A percentile compares a stretch with the other conserved stretches of the same genome.
Conservation (phyloP, 139 green algal species). For the Chlorella sorokiniana region DNA sequence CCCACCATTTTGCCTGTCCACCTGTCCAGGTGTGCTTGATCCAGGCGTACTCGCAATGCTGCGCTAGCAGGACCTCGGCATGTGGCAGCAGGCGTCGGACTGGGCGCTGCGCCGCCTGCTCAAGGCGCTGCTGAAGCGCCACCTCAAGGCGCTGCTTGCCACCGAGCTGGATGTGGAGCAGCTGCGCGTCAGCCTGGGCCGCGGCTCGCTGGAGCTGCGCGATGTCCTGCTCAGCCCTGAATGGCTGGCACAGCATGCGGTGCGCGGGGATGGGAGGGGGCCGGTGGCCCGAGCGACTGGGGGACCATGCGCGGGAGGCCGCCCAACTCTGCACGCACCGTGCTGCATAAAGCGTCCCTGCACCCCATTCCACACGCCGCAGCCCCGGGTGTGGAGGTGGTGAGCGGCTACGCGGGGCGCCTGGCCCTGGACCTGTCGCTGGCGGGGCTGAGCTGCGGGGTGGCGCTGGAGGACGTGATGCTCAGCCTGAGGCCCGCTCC, state of each 20-base stretch:
- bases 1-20: background rate
- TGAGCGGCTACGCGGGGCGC: slow-evolving; percentile 61
- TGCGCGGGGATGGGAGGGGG: background rate
- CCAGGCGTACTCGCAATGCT: background rate
- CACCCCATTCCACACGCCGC: background rate
- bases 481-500: slow-evolving; percentile 50
- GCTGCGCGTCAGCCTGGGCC: slow-evolving; percentile 67
- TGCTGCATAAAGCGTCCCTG: background rate
- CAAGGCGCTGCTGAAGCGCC: slow-evolving; percentile 74
- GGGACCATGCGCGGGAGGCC: background rate
- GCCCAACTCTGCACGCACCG: background rate
- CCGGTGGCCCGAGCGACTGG: no score
- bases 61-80: background rate
- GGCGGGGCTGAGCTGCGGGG: slow-evolving; percentile 39
- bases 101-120: slow-evolving; percentile 74
- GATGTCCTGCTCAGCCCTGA: slow-evolving; percentile 70
- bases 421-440: slow-evolving; percentile 56
- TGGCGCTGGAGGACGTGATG: slow-evolving; percentile 62
- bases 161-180: slow-evolving; percentile 76
- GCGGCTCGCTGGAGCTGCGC: slow-evolving; percentile 67
- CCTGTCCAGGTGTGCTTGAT: background rate
- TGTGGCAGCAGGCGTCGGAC: slow-evolving; percentile 18
- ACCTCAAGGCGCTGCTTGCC: slow-evolving; percentile 44
- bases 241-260: slow-evolving; percentile 64
- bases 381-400: slow-evolving; percentile 53